A percentile compares a stretch with the other conserved stretches of the same genome.
Evolutionary conservation across 2,329 filamentous ascomycete species (phyloP).

Genomic region (Sclerotinia glacialis): DNA sequence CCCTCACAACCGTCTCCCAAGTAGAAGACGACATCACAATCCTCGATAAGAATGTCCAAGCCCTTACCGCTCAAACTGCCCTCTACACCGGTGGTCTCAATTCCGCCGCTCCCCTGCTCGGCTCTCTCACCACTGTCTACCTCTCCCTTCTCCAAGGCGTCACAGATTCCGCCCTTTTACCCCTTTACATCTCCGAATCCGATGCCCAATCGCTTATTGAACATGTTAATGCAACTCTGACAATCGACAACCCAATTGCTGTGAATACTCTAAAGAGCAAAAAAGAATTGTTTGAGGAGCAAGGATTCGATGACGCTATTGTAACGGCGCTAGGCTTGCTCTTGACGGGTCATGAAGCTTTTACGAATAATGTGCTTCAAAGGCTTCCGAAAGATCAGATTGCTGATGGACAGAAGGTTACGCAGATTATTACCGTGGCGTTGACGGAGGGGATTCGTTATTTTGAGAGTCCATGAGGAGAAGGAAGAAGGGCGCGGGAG

Average conservation of each 20-base stretch:
- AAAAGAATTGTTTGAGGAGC: neutral
- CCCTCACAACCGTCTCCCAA: neutral
- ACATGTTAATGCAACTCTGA: neutral
- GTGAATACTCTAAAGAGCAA: neutral
- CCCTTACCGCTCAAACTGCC: neutral
- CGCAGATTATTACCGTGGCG: neutral
- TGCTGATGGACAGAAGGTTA: neutral
- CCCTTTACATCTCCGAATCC: neutral
- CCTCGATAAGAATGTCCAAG: neutral
- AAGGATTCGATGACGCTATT: neutral
- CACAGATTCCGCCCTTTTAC: neutral
- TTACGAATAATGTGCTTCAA: neutral
- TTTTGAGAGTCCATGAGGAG: neutral
- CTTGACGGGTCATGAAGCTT: neutral
- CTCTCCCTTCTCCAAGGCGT: neutral
- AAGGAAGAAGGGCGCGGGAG: too few species aligned
- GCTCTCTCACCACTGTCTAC: neutral
- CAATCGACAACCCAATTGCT: neutral
- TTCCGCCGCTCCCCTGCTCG: neutral
- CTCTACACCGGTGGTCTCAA: neutral
- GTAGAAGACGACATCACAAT: neutral
- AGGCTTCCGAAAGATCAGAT: neutral
- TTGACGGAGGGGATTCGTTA: neutral
- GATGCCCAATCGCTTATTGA: neutral
- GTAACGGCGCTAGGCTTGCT: neutral